phyloP scores from a whole-genome alignment of 1,284 basidiomycete genomes.

The Termitomyces sp. region DNA sequence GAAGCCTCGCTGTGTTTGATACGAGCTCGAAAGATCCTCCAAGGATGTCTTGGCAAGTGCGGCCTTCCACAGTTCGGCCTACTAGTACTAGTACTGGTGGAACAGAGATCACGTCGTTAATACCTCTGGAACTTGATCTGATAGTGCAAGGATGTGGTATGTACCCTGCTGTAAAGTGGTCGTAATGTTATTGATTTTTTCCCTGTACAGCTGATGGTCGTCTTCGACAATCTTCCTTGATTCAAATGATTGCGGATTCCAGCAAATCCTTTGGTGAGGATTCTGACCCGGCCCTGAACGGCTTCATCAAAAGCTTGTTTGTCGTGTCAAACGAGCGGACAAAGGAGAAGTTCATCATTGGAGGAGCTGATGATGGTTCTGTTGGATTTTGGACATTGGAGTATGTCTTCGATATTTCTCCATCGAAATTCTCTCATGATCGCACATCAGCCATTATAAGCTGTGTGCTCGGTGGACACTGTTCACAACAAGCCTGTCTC shows the following conservation, averaged over 20 bases:
- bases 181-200: neutral
- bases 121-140: conserved; percentile 52
- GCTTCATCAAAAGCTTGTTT: conserved; percentile 47
- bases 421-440: conserved; percentile 1
- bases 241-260: conserved; percentile 22
- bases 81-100: neutral
- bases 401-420: conserved; percentile 32
- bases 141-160: conserved; percentile 61
- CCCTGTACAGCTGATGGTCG: conserved; percentile 51
- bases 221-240: conserved; percentile 25
- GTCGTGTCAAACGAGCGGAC: conserved; percentile 50
- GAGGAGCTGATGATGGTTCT: conserved; percentile 71
- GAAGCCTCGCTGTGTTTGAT: conserved; percentile 3
- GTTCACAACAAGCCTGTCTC: conserved; percentile 59
- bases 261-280: conserved; percentile 22
- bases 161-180: conserved; percentile 17
- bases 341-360: conserved; percentile 55
- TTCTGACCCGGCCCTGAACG: conserved; percentile 44
- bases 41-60: conserved; percentile 17
- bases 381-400: conserved; percentile 64
- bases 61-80: neutral
- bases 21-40: neutral
- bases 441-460: conserved; percentile 45
- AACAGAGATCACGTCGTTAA: conserved; percentile 36
- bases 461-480: conserved; percentile 64